phyloP scores from a whole-genome alignment of 441 rosid genomes.

The Brassica hybrid region DNA sequence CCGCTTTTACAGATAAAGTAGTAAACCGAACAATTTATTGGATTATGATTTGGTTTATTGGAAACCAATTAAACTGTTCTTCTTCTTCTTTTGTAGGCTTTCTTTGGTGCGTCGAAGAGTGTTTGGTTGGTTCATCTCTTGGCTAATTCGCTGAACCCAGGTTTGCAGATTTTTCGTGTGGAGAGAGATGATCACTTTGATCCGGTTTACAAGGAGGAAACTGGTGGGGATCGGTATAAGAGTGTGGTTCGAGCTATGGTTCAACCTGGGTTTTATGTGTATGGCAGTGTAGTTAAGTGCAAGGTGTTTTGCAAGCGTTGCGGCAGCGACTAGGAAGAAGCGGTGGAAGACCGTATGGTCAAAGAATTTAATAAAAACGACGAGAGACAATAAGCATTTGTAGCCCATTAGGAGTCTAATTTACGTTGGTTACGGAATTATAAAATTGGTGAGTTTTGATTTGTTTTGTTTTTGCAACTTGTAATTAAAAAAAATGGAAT shows the following conservation, averaged over 20 bases:
- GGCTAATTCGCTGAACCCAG: constrained; percentile 90
- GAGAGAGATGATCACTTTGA: constrained; percentile 69
- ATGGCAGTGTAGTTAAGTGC: constrained; percentile 81
- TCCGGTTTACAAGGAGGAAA: constrained; percentile 85
- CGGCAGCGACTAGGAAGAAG: constrained; percentile 34
- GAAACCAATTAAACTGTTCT: neutral
- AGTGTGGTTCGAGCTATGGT: constrained; percentile 80
- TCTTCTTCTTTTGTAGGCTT: constrained; percentile 58
- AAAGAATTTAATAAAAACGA: constrained; percentile 37
- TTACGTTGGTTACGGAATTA: constrained; percentile 11
- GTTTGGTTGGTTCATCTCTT: constrained; percentile 89
- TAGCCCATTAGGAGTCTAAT: constrained; percentile 43
- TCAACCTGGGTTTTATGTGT: constrained; percentile 94
- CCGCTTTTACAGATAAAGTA: constrained; percentile 64
- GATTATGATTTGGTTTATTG: constrained; percentile 12
- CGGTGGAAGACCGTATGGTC: constrained; percentile 38
- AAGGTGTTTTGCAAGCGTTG: constrained; percentile 81
- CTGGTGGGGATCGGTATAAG: constrained; percentile 68
- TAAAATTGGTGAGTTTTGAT: constrained; percentile 31
- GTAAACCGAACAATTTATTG: neutral
- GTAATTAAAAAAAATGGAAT: constrained; percentile 34
- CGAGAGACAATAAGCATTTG: constrained; percentile 38
- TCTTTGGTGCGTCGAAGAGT: constrained; percentile 82
- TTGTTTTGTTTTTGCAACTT: constrained; percentile 20
- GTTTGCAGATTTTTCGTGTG: constrained; percentile 71